Evolutionary conservation across 495 filamentous ascomycete genomes (phyloP).

Genomic region (Aspergillus indologenus): DNA sequence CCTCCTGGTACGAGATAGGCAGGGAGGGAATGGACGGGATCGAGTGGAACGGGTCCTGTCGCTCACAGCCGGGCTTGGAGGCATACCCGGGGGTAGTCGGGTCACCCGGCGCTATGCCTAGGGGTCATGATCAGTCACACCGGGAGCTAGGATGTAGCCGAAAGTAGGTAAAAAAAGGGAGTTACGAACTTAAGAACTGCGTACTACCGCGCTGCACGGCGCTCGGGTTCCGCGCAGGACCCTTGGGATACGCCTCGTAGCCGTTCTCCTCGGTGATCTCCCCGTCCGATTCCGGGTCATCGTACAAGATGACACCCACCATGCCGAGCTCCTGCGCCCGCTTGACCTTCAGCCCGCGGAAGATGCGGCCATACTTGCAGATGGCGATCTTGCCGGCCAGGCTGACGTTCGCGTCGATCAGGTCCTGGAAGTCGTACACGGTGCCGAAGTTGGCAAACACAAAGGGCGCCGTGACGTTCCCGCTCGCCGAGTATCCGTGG

Average conservation of each 20-base stretch:
- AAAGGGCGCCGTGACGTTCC: slow-evolving; percentile 81
- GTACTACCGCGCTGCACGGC: slow-evolving; percentile 91
- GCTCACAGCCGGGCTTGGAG: slow-evolving; percentile 84
- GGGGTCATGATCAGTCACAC: background rate
- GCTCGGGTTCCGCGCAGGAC: slow-evolving; percentile 81
- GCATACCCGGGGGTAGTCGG: slow-evolving; percentile 92
- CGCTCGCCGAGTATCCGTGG: slow-evolving; percentile 89
- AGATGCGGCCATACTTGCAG: slow-evolving; percentile 80
- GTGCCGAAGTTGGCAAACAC: slow-evolving; percentile 91
- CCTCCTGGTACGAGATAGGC: slow-evolving; percentile 86
- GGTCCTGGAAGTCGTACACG: slow-evolving; percentile 79
- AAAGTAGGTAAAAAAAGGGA: slow-evolving; percentile 2
- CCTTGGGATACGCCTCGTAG: slow-evolving; percentile 74
- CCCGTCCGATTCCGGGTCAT: slow-evolving; percentile 87
- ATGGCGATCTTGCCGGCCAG: slow-evolving; percentile 84
- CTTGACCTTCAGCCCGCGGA: slow-evolving; percentile 90
- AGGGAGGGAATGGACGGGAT: slow-evolving; percentile 88
- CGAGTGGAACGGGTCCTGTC: slow-evolving; percentile 61
- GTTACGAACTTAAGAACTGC: slow-evolving; percentile 67
- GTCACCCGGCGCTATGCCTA: slow-evolving; percentile 61
- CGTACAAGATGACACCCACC: slow-evolving; percentile 81
- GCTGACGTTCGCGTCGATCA: slow-evolving; percentile 69
- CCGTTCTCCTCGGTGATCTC: slow-evolving; percentile 78
- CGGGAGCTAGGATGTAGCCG: background rate
- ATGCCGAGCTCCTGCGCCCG: slow-evolving; percentile 89